Percentiles rank a stretch among this genome's conserved stretches.
Conservation (phyloP, 257 asterid genomes). For the Ajuga chamaepitys region DNA sequence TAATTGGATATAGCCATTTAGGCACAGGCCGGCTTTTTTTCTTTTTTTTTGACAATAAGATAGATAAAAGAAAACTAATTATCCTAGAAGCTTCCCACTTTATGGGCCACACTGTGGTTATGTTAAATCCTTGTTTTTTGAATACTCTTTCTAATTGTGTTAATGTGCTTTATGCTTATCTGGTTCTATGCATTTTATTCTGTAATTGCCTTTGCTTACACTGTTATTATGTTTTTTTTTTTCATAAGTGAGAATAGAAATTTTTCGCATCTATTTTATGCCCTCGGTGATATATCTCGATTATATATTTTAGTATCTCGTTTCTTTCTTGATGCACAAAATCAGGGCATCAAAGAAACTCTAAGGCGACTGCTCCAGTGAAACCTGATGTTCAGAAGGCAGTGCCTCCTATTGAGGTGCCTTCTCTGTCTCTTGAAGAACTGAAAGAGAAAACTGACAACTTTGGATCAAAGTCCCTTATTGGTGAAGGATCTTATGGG, state of each 20-base stretch:
- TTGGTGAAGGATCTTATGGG: conserved; percentile 94
- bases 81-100: too few relatives aligned
- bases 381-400: conserved; percentile 61
- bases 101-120: too few relatives aligned
- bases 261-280: not conserved
- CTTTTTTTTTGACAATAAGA: too few relatives aligned
- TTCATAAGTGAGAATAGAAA: not conserved
- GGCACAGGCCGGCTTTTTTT: too few relatives aligned
- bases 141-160: too few relatives aligned
- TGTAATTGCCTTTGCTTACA: not conserved
- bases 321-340: conserved; percentile 11
- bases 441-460: conserved; percentile 80
- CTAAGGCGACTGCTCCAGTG: conserved; percentile 56
- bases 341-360: conserved; percentile 56
- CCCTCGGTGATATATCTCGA: not conserved
- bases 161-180: too few relatives aligned
- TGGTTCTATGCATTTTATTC: not conserved
- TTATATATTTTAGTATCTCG: not conserved
- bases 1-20: too few relatives aligned
- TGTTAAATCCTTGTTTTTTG: too few relatives aligned
- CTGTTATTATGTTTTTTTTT: not conserved
- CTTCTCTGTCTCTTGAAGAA: conserved; percentile 65
- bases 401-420: conserved; percentile 75
- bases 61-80: too few relatives aligned
- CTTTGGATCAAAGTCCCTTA: conserved; percentile 77